These are phyloP conservation scores for Didymellaceae sp. DNA, from an alignment of 2,329 filamentous ascomycete species.

Conservation along the genomic window DNA sequence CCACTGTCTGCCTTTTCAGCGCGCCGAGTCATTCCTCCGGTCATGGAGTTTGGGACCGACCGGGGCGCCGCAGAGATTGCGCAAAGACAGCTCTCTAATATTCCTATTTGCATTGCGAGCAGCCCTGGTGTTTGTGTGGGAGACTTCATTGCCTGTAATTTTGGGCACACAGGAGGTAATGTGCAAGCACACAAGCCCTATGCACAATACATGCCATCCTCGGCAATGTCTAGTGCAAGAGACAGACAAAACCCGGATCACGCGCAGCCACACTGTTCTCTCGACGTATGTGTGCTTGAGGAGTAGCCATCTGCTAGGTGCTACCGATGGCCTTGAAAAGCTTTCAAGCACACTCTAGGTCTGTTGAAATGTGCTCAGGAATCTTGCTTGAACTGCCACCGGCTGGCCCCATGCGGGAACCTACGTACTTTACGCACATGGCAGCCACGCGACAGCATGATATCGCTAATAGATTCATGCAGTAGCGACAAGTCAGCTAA, in stretches of 20 bases:
- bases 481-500: neutral
- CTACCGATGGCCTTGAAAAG: too few relatives aligned
- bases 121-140: neutral
- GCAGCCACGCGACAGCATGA: constrained; percentile 10
- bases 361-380: too few relatives aligned
- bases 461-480: constrained; percentile 2
- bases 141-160: neutral
- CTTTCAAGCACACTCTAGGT: too few relatives aligned
- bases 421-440: constrained; percentile 13
- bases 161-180: too few relatives aligned
- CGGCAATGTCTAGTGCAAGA: too few relatives aligned
- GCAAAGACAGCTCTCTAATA: neutral
- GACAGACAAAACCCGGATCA: too few relatives aligned
- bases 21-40: constrained; percentile 24
- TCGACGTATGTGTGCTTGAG: neutral
- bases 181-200: too few relatives aligned
- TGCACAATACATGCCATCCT: too few relatives aligned
- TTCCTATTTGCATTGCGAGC: neutral
- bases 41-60: constrained; percentile 22
- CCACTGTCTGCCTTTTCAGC: constrained; percentile 14
- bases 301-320: neutral
- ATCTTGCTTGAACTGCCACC: constrained; percentile 8
- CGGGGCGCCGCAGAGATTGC: constrained; percentile 17
- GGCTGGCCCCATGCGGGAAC: constrained; percentile 5
- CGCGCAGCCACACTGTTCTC: constrained; percentile 4